Evolutionary conservation across 1,139 yeast genomes (phyloP).

Genomic region (Candida sanyaensis): DNA sequence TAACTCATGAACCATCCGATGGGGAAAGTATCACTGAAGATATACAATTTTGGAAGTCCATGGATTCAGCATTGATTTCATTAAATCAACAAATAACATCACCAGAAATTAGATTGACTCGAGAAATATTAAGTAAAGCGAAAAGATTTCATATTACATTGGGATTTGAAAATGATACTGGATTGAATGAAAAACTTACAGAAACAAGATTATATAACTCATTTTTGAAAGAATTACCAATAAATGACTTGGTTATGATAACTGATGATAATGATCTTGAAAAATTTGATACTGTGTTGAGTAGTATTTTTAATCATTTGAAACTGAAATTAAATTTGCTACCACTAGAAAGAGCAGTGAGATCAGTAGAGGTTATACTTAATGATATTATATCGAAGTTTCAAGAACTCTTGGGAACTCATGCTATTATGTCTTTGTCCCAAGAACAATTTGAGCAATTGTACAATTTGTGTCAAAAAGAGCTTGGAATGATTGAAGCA

Average conservation of each 20-base stretch:
- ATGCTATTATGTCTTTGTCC: conserved; percentile 29
- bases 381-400: conserved; percentile 33
- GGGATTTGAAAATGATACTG: conserved; percentile 72
- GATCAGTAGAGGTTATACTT: conserved; percentile 61
- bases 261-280: conserved; percentile 31
- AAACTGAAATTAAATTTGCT: conserved; percentile 56
- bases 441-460: conserved; percentile 23
- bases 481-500: conserved; percentile 31
- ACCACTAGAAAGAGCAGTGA: conserved; percentile 66
- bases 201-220: conserved; percentile 58
- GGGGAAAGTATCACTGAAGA: conserved; percentile 69
- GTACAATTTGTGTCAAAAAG: conserved; percentile 18
- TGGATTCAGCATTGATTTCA: conserved; percentile 62
- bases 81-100: conserved; percentile 61
- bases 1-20: conserved; percentile 53
- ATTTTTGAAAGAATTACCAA: conserved; percentile 70
- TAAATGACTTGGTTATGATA: conserved; percentile 58
- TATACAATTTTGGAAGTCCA: conserved; percentile 74
- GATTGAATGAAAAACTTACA: conserved; percentile 58
- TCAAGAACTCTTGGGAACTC: conserved; percentile 18
- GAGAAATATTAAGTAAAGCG: conserved; percentile 65
- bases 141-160: conserved; percentile 81
- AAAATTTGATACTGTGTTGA: conserved; percentile 46
- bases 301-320: conserved; percentile 59
- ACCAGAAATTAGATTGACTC: conserved; percentile 56